phyloP scores from a whole-genome alignment of 1,139 yeast species.

The Starmera stellimalicola region DNA sequence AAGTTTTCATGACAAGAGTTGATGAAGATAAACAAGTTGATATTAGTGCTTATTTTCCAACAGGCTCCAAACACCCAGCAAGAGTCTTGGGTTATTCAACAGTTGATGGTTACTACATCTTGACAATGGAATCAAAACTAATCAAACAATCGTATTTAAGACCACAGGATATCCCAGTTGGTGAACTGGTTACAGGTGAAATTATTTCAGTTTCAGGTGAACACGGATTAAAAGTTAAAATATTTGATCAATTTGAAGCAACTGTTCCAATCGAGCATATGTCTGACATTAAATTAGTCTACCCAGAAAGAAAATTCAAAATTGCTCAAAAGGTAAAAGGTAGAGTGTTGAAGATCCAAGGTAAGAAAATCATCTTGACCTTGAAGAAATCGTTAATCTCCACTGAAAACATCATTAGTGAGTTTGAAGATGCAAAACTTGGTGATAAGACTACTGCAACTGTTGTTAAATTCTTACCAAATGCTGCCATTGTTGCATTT shows the following conservation, averaged over 20 bases:
- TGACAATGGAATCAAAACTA: conserved; percentile 60
- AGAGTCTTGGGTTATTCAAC: conserved; percentile 65
- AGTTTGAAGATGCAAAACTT: conserved; percentile 41
- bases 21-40: conserved; percentile 40
- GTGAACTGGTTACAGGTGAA: conserved; percentile 53
- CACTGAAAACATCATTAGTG: conserved; percentile 49
- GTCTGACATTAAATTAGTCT: conserved; percentile 73
- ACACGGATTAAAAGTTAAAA: conserved; percentile 57
- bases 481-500: conserved; percentile 78
- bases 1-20: conserved; percentile 65
- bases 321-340: conserved; percentile 74
- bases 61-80: conserved; percentile 64
- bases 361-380: conserved; percentile 47
- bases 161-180: conserved; percentile 65
- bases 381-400: conserved; percentile 77
- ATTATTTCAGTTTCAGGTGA: conserved; percentile 58
- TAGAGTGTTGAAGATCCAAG: conserved; percentile 36
- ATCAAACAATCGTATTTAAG: conserved; percentile 58
- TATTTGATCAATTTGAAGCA: conserved; percentile 61
- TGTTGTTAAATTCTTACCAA: conserved; percentile 59
- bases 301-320: conserved; percentile 89
- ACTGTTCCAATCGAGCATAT: conserved; percentile 68
- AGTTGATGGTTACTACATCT: conserved; percentile 54
- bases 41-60: conserved; percentile 38
- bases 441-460: conserved; percentile 70